Percentiles rank a stretch among this genome's conserved stretches.
phyloP scores from a whole-genome alignment of 768 basidiomycete genomes.

The Tulasnella sp. region DNA sequence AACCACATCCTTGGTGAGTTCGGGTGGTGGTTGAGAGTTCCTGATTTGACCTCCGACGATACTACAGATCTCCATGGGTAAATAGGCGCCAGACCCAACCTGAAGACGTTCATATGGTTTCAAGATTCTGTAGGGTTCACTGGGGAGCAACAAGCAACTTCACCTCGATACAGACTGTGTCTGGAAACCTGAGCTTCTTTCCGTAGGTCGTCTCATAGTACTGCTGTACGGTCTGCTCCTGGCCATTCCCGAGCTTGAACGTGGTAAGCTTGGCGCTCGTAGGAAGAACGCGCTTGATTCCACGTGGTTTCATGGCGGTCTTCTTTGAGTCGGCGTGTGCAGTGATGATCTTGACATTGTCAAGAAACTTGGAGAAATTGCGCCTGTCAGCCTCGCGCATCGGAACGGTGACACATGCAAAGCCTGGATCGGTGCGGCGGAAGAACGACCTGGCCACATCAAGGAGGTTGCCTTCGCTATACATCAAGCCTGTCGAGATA shows the following conservation, averaged over 20 bases:
- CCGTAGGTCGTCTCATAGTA: constrained; percentile 5
- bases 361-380: constrained; percentile 1
- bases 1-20: constrained; percentile 52
- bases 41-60: constrained; percentile 57
- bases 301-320: constrained; percentile 32
- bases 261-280: constrained; percentile 42
- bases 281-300: constrained; percentile 47
- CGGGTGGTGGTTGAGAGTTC: constrained; percentile 43
- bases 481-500: constrained; percentile 63
- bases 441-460: constrained; percentile 48
- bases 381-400: constrained; percentile 1
- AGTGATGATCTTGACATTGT: neutral
- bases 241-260: constrained; percentile 50
- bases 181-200: constrained; percentile 43
- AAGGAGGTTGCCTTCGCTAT: constrained; percentile 45
- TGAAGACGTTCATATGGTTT: neutral
- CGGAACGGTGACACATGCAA: neutral
- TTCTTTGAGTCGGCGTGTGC: neutral
- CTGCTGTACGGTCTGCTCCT: constrained; percentile 19
- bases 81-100: constrained; percentile 31
- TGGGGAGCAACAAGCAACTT: constrained; percentile 16
- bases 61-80: constrained; percentile 56
- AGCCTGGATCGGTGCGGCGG: neutral
- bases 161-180: constrained; percentile 60
- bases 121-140: neutral